A percentile compares a stretch with the other conserved stretches of the same genome.
These are phyloP conservation scores for Penicillium sp. DNA, from an alignment of 2,329 filamentous ascomycete species.

Conservation along the genomic window DNA sequence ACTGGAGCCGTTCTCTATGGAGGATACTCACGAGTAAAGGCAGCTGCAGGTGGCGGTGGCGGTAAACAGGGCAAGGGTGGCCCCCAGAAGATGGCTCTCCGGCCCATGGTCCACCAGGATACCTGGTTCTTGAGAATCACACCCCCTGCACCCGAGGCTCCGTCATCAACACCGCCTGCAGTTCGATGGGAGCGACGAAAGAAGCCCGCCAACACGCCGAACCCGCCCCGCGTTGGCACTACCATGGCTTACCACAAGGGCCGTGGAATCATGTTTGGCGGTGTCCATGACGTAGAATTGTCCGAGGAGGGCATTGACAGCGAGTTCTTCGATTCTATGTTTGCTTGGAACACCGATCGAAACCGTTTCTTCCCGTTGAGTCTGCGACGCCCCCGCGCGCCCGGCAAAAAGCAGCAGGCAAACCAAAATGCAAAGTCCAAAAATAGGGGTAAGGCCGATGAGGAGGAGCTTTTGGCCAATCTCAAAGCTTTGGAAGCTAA, in stretches of 20 bases:
- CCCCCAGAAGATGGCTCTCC: slow-evolving; percentile 66
- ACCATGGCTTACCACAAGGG: slow-evolving; percentile 96
- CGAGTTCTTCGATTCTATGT: slow-evolving; percentile 92
- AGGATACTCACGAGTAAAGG: slow-evolving; percentile 89
- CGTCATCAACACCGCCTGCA: slow-evolving; percentile 63
- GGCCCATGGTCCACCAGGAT: slow-evolving; percentile 89
- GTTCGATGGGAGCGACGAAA: slow-evolving; percentile 93
- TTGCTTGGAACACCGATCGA: slow-evolving; percentile 90
- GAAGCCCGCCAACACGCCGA: slow-evolving; percentile 83
- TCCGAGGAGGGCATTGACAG: slow-evolving; percentile 94
- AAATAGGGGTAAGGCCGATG: slow-evolving; percentile 76
- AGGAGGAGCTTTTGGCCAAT: slow-evolving; percentile 85
- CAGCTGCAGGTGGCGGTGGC: slow-evolving; percentile 48
- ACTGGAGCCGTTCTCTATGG: slow-evolving; percentile 86
- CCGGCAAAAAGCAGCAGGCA: slow-evolving; percentile 59
- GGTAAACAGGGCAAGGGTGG: slow-evolving; percentile 65
- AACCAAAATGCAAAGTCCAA: slow-evolving; percentile 53
- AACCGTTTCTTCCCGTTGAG: slow-evolving; percentile 89
- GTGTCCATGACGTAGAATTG: slow-evolving; percentile 88
- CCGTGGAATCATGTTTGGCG: slow-evolving; percentile 87
- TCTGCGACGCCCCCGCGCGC: slow-evolving; percentile 70
- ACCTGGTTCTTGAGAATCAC: slow-evolving; percentile 87
- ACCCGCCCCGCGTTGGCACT: slow-evolving; percentile 77
- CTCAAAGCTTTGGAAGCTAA: slow-evolving; percentile 81
- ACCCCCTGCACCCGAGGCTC: slow-evolving; percentile 66